These are phyloP conservation scores for Tubosaeta sp. DNA, from an alignment of 768 basidiomycete genomes.

Conservation along the genomic window DNA sequence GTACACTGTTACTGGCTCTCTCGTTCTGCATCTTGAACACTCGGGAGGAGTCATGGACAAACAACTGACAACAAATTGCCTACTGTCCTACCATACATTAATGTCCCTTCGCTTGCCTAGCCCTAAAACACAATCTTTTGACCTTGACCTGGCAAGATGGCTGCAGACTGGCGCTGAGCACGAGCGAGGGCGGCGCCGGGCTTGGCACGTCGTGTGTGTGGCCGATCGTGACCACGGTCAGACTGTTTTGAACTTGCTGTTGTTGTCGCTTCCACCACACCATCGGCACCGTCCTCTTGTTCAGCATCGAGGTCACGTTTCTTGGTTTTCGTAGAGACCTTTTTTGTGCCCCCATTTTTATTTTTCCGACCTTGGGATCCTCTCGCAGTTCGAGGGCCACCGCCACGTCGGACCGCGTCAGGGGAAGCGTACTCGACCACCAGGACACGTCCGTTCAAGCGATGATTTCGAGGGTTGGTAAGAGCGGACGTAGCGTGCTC, in stretches of 20 bases:
- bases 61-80: neutral
- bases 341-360: slow-evolving; percentile 6
- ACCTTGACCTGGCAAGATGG: slow-evolving; percentile 62
- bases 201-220: slow-evolving; percentile 44
- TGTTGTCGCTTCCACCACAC: neutral
- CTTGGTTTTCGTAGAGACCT: neutral
- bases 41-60: neutral
- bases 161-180: slow-evolving; percentile 71
- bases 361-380: slow-evolving; percentile 20
- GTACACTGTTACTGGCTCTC: neutral
- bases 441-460: slow-evolving; percentile 77
- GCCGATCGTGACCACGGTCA: slow-evolving; percentile 10
- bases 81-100: neutral
- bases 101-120: neutral
- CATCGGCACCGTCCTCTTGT: slow-evolving; percentile 5
- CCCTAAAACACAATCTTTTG: slow-evolving; percentile 68
- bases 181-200: slow-evolving; percentile 79
- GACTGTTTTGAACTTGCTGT: slow-evolving; percentile 4
- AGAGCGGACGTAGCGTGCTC: slow-evolving; percentile 81
- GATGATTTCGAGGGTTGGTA: slow-evolving; percentile 80
- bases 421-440: slow-evolving; percentile 87
- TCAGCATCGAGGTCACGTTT: slow-evolving; percentile 1
- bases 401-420: slow-evolving; percentile 85
- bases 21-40: neutral
- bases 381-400: slow-evolving; percentile 26